These are phyloP conservation scores for Neonothopanus nambi DNA, from an alignment of 1,284 basidiomycete species.

Conservation along the genomic window DNA sequence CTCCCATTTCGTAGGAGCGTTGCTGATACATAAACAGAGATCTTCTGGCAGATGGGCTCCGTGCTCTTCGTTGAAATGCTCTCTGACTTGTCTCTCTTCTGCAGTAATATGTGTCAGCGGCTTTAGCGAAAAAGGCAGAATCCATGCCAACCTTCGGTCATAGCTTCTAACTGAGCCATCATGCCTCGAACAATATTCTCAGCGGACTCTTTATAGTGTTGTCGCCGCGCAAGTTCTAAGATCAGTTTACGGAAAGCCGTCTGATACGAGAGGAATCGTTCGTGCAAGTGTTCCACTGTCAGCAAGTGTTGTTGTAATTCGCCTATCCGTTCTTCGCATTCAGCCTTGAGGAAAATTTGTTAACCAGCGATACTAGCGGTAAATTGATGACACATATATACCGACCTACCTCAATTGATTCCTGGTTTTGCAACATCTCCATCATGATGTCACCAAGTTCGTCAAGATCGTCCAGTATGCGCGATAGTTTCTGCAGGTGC, in stretches of 20 bases:
- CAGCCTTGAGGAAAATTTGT: conserved; percentile 40
- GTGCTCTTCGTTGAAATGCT: conserved; percentile 69
- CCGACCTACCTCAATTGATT: conserved; percentile 56
- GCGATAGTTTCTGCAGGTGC: conserved; percentile 48
- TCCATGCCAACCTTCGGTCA: conserved; percentile 57
- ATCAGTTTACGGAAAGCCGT: conserved; percentile 71
- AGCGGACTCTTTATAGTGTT: conserved; percentile 61
- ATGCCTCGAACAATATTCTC: conserved; percentile 67
- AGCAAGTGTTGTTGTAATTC: conserved; percentile 59
- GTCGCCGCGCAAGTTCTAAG: conserved; percentile 68
- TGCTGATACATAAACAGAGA: conserved; percentile 71
- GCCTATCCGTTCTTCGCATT: conserved; percentile 53
- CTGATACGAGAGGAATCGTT: conserved; percentile 65
- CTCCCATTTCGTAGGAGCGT: conserved; percentile 70
- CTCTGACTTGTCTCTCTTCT: conserved; percentile 69
- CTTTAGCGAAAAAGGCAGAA: background rate
- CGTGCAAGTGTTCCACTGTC: conserved; percentile 61
- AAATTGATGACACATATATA: background rate
- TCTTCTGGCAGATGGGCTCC: conserved; percentile 74
- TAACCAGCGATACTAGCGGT: background rate
- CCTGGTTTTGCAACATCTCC: conserved; percentile 70
- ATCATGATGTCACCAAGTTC: conserved; percentile 76
- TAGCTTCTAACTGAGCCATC: conserved; percentile 57
- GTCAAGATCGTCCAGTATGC: conserved; percentile 63
- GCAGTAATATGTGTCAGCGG: conserved; percentile 11